Evolutionary conservation across 139 green algal genomes (phyloP).

Genomic region (Haematococcus sp.): DNA sequence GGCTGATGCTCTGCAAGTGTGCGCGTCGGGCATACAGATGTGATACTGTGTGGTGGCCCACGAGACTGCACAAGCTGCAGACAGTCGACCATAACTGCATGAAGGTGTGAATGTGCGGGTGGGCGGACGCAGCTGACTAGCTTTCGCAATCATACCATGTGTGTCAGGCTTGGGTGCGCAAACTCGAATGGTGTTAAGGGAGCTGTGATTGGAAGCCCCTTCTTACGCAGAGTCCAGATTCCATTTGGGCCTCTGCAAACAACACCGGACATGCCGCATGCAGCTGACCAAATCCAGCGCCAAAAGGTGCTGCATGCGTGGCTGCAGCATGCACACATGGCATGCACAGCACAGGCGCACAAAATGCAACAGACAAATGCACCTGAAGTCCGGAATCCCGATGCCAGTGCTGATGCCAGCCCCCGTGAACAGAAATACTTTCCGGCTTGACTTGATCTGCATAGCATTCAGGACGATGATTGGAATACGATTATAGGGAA

Average conservation of each 20-base stretch:
- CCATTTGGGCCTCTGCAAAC: slow-evolving; percentile 77
- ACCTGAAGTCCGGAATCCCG: slow-evolving; percentile 91
- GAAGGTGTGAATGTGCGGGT: too few relatives aligned
- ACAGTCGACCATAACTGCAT: too few relatives aligned
- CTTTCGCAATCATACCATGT: too few relatives aligned
- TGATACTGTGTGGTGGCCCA: too few relatives aligned
- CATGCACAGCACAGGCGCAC: slow-evolving; percentile 1
- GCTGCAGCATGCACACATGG: neutral
- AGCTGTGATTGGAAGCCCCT: slow-evolving; percentile 51
- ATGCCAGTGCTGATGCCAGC: slow-evolving; percentile 89
- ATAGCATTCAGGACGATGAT: neutral
- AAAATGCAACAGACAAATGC: neutral
- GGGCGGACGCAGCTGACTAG: too few relatives aligned
- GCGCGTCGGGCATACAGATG: too few relatives aligned
- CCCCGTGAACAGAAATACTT: slow-evolving; percentile 85
- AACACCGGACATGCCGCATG: neutral
- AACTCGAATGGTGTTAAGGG: slow-evolving; percentile 68
- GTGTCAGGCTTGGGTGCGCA: slow-evolving; percentile 78
- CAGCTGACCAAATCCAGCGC: neutral
- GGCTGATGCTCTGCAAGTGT: too few relatives aligned
- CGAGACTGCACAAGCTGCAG: too few relatives aligned
- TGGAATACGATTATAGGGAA: neutral
- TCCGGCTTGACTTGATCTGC: slow-evolving; percentile 14
- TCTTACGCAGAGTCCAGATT: slow-evolving; percentile 89
- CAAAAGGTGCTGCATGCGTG: neutral